phyloP scores from a whole-genome alignment of 805 yeast species.

The Sporopachydermia lactativora region DNA sequence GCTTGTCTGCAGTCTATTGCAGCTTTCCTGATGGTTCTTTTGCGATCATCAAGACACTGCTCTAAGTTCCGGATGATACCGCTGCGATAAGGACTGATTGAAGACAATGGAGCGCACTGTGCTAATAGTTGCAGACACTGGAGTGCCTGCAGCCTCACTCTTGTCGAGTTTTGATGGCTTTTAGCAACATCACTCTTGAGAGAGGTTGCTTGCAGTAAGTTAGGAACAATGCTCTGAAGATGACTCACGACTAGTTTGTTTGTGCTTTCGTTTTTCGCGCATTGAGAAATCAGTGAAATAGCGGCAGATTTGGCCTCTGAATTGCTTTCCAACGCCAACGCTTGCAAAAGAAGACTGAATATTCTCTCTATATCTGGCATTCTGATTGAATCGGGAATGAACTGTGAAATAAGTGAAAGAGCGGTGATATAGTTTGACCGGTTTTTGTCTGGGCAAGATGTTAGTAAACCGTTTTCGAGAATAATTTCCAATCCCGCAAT shows the following conservation, averaged over 20 bases:
- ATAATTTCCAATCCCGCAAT: no score
- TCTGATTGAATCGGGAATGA: slow-evolving; percentile 48
- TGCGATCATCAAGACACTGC: slow-evolving; percentile 53
- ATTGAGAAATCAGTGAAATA: slow-evolving; percentile 40
- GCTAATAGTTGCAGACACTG: slow-evolving; percentile 40
- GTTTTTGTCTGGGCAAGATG: no score
- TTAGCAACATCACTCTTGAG: slow-evolving; percentile 3
- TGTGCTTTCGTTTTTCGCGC: slow-evolving; percentile 36
- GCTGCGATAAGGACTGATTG: slow-evolving; percentile 37
- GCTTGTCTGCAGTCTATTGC: slow-evolving; percentile 73
- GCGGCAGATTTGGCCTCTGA: slow-evolving; percentile 44
- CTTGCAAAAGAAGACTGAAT: slow-evolving; percentile 58
- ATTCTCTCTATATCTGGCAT: slow-evolving; percentile 48
- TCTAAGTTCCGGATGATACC: slow-evolving; percentile 33
- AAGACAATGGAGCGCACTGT: slow-evolving; percentile 21
- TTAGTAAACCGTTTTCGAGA: no score
- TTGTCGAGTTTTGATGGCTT: slow-evolving; percentile 22
- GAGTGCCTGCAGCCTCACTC: slow-evolving; percentile 43
- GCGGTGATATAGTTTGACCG: slow-evolving; percentile 50
- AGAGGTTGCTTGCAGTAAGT: slow-evolving; percentile 27
- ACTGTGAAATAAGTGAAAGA: slow-evolving; percentile 50
- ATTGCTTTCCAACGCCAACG: slow-evolving; percentile 31
- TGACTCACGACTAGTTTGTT: slow-evolving; percentile 38
- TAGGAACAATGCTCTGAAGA: slow-evolving; percentile 41
- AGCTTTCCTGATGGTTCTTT: slow-evolving; percentile 58